Percentiles rank a stretch among this genome's conserved stretches.
These are phyloP conservation scores for Neostapfia colusana DNA, from an alignment of 176 grass and related monocot genomes.

Conservation along the genomic window DNA sequence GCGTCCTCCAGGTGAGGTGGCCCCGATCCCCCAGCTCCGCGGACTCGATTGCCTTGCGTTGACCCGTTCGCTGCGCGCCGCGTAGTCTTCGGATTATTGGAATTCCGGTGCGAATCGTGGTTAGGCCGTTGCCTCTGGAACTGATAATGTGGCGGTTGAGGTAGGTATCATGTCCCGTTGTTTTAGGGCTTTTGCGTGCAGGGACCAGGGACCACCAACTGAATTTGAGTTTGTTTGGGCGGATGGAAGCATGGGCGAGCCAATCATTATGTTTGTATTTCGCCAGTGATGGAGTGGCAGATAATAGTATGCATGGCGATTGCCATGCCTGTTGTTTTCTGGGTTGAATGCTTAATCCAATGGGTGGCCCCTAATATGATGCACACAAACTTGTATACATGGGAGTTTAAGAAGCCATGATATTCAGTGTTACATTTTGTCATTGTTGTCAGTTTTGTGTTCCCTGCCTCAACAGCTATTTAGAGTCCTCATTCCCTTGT, in stretches of 20 bases:
- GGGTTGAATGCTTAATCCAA: background rate
- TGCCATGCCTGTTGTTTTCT: background rate
- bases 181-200: background rate
- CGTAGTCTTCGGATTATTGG: constrained; percentile 3
- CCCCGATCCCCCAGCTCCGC: background rate
- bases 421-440: constrained; percentile 9
- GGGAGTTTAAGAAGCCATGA: background rate
- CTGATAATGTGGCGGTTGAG: background rate
- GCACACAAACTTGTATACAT: background rate
- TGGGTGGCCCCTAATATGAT: background rate
- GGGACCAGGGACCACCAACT: constrained; percentile 20
- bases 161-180: background rate
- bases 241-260: background rate
- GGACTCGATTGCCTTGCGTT: background rate
- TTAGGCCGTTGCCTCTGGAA: constrained; percentile 16
- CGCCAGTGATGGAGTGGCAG: background rate
- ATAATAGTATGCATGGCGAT: background rate
- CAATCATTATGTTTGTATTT: constrained; percentile 2
- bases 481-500: background rate
- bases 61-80: constrained; percentile 17
- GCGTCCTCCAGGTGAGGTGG: constrained; percentile 80
- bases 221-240: background rate
- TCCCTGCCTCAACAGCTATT: background rate
- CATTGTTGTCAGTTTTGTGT: background rate
- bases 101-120: background rate